phyloP scores from a whole-genome alignment of 2,329 filamentous ascomycete species.

The Colletotrichum theobromicola region DNA sequence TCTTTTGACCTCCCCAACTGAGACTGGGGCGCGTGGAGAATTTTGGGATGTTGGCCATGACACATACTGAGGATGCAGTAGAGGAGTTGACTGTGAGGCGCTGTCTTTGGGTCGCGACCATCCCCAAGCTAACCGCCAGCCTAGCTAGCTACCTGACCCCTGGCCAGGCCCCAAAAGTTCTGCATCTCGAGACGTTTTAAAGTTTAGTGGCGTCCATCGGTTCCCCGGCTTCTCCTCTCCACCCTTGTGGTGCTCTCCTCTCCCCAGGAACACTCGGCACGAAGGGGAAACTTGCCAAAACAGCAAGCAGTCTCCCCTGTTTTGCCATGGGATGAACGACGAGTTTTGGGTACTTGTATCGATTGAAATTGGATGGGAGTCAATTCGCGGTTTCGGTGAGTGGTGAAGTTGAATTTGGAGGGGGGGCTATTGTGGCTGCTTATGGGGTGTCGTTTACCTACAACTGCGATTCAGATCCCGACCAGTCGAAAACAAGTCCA shows the following conservation, averaged over 20 bases:
- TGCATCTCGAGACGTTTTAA: constrained; percentile 16
- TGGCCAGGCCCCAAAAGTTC: neutral
- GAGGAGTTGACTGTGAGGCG: neutral
- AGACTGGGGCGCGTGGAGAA: neutral
- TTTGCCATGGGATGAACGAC: constrained; percentile 3
- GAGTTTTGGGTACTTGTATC: neutral
- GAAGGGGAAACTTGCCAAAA: neutral
- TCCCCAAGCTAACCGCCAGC: neutral
- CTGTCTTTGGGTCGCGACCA: neutral
- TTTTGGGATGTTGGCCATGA: neutral
- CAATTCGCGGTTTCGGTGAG: neutral
- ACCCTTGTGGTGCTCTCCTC: neutral
- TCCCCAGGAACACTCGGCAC: neutral
- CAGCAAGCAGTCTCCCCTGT: neutral
- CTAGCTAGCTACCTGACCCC: neutral
- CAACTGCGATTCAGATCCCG: neutral
- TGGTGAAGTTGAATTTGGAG: neutral
- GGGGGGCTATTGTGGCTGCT: neutral
- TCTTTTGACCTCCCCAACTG: neutral
- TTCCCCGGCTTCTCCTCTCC: neutral
- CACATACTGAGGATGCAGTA: accelerated
- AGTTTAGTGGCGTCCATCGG: neutral
- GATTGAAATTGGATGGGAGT: neutral
- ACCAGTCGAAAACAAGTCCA: neutral
- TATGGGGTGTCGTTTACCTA: neutral